These are phyloP conservation scores for Gracilariopsis chorda DNA, from an alignment of 23 red algal genomes.

Conservation along the genomic window DNA sequence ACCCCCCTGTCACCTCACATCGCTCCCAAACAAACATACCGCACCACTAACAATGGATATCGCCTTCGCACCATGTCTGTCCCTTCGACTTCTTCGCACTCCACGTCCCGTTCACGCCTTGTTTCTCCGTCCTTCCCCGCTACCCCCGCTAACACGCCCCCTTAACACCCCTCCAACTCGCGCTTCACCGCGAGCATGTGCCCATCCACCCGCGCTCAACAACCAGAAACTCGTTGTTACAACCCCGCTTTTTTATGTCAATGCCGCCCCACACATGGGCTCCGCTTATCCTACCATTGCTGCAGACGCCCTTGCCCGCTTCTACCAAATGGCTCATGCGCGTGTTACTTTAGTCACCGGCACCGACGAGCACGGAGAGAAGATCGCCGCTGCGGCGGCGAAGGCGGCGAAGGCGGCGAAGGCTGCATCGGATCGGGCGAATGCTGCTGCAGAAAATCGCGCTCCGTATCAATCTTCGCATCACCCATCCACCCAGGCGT, in stretches of 20 bases:
- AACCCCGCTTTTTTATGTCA: constrained; percentile 96
- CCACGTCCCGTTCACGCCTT: too few species aligned
- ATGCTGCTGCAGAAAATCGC: neutral
- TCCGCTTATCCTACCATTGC: constrained; percentile 96
- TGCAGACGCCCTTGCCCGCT: constrained; percentile 87
- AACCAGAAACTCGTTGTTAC: constrained; percentile 45
- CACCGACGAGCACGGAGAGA: constrained; percentile 97
- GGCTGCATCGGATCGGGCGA: neutral
- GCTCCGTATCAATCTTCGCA: too few species aligned
- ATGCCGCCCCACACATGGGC: constrained; percentile 93
- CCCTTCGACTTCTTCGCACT: too few species aligned
- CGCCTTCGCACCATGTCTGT: too few species aligned
- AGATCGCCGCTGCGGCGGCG: constrained; percentile 85
- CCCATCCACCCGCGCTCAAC: neutral
- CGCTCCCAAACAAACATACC: too few species aligned
- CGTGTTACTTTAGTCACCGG: constrained; percentile 76
- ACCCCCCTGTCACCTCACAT: too few species aligned
- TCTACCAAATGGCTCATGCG: constrained; percentile 66
- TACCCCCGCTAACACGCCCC: too few species aligned
- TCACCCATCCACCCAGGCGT: neutral
- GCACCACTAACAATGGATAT: too few species aligned
- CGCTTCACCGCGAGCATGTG: too few species aligned
- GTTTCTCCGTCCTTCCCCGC: too few species aligned
- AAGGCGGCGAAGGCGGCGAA: neutral
- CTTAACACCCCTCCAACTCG: too few species aligned